Conservation (phyloP, 2,329 filamentous ascomycete species). For the Fusarium nurragi region DNA sequence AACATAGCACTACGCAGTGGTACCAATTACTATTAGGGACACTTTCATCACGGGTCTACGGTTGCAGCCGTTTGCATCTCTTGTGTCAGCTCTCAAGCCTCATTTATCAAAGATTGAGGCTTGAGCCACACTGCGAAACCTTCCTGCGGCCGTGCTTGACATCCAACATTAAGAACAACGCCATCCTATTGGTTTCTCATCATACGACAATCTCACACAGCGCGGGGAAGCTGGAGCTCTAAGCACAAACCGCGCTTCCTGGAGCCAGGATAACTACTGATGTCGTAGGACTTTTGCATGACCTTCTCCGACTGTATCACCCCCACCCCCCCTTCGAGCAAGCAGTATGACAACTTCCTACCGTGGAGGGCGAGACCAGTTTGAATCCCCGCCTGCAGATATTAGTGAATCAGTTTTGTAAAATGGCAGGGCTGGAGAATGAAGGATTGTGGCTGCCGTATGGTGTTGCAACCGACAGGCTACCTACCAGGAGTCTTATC, state of each 20-base stretch:
- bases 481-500: not conserved
- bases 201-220: slow-evolving; percentile 3
- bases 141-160: not conserved
- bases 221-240: not conserved
- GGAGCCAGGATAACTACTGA: slow-evolving; percentile 6
- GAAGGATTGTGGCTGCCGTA: not conserved
- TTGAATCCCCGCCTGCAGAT: too few relatives aligned
- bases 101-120: not conserved
- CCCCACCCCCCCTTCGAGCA: not conserved
- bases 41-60: not conserved
- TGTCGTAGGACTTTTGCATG: slow-evolving; percentile 23
- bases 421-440: not conserved
- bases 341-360: not conserved
- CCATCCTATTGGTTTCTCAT: not conserved
- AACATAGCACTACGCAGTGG: not conserved
- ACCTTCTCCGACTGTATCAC: not conserved
- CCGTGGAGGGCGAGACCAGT: too few relatives aligned
- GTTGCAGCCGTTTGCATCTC: not conserved
- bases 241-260: not conserved
- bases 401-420: not conserved
- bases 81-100: slow-evolving; percentile 1
- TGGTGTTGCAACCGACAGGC: not conserved
- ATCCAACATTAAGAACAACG: not conserved
- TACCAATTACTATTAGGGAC: not conserved
- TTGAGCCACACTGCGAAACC: slow-evolving; percentile 2